Evolutionary conservation across 768 basidiomycete species (phyloP), one percentile per base, ranked within the genome.

Genomic region (Sarcomyxa edulis): DNA sequence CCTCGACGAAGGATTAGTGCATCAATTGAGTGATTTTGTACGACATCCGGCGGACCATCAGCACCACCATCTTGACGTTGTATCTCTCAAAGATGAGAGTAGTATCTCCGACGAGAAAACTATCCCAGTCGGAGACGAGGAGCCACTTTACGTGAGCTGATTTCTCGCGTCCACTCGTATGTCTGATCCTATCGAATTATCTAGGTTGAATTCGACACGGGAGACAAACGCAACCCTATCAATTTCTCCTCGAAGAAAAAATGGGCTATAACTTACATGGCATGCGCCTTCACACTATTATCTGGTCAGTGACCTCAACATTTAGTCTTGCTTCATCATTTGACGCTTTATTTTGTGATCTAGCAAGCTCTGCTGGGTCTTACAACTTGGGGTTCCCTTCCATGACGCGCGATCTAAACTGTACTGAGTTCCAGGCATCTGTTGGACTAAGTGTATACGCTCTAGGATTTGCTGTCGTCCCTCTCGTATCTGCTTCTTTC

Each of bases 401-500:
- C 2, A 78, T 78, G 75, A 60, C 52, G 15, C 56, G 26, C 37
- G 67, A 41, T 47, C 55, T 54, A 10, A 37, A 46, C 24, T 64
- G 60, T 32, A 61, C 60, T 15, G 37, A 48, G 14, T 59, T 64
- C 29, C 48, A 52, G 32, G 60, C 64, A 2, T 58, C 61, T 2
- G 44, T 66, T 25, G 65, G 60, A 7, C 38, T 67, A 18, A 57
- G 59, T 32, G 50, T 68, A 36, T 78, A 64, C 54, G 53, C 66
- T 3, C 52, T 78, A 8, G 74, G 76, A 2, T 76, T 78, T 45
- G 69, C 56, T 24, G 27, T 77, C 30, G 58, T 71, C 16, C 76
- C 76, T 0, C 66, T 78, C 9, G 48, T 78, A n/a, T 68, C 74
- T 3, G 73, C 76, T n/a, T 63, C 75, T 4, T 65, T 77, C 38